phyloP scores from a whole-genome alignment of 768 basidiomycete genomes.

The Lactifluus piperatus region DNA sequence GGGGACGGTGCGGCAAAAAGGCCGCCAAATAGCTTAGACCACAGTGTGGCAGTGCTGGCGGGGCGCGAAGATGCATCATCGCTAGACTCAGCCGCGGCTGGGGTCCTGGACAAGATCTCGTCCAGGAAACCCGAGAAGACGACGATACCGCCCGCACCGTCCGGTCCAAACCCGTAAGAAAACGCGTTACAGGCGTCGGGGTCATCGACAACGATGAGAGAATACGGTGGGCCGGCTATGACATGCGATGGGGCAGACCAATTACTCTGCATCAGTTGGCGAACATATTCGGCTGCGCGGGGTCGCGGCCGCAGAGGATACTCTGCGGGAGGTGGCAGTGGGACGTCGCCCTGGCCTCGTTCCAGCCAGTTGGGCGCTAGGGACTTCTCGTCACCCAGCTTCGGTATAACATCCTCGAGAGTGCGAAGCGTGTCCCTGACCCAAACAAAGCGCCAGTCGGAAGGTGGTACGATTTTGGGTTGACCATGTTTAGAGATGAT shows the following conservation, averaged over 20 bases:
- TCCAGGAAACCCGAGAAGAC: slow-evolving; percentile 92
- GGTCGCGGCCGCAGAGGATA: slow-evolving; percentile 82
- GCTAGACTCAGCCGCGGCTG: slow-evolving; percentile 24
- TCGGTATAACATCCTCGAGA: slow-evolving; percentile 67
- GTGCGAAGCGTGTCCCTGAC: slow-evolving; percentile 68
- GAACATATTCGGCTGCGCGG: slow-evolving; percentile 64
- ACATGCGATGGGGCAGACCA: slow-evolving; percentile 38
- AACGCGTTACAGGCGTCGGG: slow-evolving; percentile 85
- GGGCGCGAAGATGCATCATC: slow-evolving; percentile 9
- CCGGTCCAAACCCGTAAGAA: slow-evolving; percentile 89
- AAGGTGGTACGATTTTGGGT: slow-evolving; percentile 53
- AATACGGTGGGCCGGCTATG: slow-evolving; percentile 80
- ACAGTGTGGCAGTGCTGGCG: slow-evolving; percentile 33
- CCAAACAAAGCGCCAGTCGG: slow-evolving; percentile 90
- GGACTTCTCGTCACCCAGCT: slow-evolving; percentile 51
- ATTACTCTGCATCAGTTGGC: slow-evolving; percentile 34
- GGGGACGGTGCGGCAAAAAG: slow-evolving; percentile 31
- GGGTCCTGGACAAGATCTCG: slow-evolving; percentile 54
- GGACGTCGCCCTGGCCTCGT: slow-evolving; percentile 39
- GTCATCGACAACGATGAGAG: slow-evolving; percentile 80
- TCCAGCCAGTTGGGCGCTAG: slow-evolving; percentile 49
- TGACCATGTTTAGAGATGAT: slow-evolving; percentile 60
- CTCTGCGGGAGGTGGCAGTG: slow-evolving; percentile 72
- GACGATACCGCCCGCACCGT: slow-evolving; percentile 88
- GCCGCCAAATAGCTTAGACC: slow-evolving; percentile 40